These are phyloP conservation scores for Inonotus hispidus DNA, from an alignment of 1,284 basidiomycete genomes.

Conservation along the genomic window DNA sequence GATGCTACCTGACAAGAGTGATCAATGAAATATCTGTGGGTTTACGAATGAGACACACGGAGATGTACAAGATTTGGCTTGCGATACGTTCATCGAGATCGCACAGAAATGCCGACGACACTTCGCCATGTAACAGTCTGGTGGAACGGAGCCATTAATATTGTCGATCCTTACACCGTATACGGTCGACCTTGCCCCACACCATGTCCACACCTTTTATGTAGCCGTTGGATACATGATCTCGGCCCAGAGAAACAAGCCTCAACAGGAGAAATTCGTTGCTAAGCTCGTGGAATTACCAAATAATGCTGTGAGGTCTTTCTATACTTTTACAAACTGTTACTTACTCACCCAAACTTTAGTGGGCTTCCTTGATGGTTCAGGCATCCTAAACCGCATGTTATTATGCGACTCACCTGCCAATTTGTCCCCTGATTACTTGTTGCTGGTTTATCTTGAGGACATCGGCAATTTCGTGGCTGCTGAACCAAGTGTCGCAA, in stretches of 20 bases:
- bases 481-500: slow-evolving; percentile 70
- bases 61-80: slow-evolving; percentile 99
- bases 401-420: slow-evolving; percentile 20
- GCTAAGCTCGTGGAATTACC: slow-evolving; percentile 95
- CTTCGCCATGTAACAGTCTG: slow-evolving; percentile 98
- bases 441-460: slow-evolving; percentile 77
- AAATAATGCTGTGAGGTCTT: slow-evolving; percentile 80
- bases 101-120: slow-evolving; percentile 98
- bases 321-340: background rate
- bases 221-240: slow-evolving; percentile 99
- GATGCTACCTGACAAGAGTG: too few species aligned
- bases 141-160: slow-evolving; percentile 99
- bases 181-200: slow-evolving; percentile 93
- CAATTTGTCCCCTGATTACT: slow-evolving; percentile 20
- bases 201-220: slow-evolving; percentile 96
- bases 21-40: slow-evolving; percentile 99
- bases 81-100: slow-evolving; percentile 99
- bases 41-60: slow-evolving; percentile 99
- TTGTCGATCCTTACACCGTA: slow-evolving; percentile 84
- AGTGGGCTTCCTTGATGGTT: slow-evolving; percentile 98
- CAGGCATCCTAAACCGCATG: slow-evolving; percentile 90
- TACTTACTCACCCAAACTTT: slow-evolving; percentile 1
- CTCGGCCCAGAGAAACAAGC: slow-evolving; percentile 96
- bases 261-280: slow-evolving; percentile 94
- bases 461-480: slow-evolving; percentile 93